phyloP scores from a whole-genome alignment of 768 basidiomycete genomes.

The Russula emetica region DNA sequence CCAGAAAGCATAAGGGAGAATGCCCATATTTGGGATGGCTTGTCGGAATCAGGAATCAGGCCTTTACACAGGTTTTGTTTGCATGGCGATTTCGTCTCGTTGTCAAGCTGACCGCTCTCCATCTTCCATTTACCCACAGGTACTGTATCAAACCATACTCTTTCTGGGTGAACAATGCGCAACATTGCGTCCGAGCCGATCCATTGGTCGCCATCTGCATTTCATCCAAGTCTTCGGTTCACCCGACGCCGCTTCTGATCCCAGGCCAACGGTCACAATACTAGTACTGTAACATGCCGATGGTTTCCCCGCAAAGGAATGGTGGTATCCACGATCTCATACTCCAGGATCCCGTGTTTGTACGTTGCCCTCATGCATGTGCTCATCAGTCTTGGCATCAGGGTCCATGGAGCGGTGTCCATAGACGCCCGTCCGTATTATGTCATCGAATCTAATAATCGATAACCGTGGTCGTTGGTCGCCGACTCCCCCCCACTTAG shows the following conservation, averaged over 20 bases:
- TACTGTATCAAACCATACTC: background rate
- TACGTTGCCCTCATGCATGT: too few relatives aligned
- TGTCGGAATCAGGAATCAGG: background rate
- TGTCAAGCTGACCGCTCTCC: background rate
- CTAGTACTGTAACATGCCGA: constrained; percentile 10
- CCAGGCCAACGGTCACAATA: background rate
- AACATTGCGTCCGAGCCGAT: background rate
- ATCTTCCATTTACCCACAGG: background rate
- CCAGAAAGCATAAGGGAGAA: background rate
- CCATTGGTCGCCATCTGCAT: background rate
- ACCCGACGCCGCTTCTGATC: background rate
- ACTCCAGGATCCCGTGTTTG: too few relatives aligned
- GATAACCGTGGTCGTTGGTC: too few relatives aligned
- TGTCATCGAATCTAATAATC: background rate
- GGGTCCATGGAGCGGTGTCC: too few relatives aligned
- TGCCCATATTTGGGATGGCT: constrained; percentile 13
- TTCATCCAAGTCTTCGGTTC: background rate
- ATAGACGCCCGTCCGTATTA: background rate
- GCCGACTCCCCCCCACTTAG: too few relatives aligned
- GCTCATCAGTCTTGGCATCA: too few relatives aligned
- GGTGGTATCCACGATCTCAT: background rate
- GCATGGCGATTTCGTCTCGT: constrained; percentile 14
- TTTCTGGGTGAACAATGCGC: background rate
- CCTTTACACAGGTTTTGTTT: background rate
- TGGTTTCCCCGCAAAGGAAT: background rate